Evolutionary conservation across 2,329 filamentous ascomycete species (phyloP), one percentile per base, ranked within the genome.

Genomic region (Colletotrichum sublineola): DNA sequence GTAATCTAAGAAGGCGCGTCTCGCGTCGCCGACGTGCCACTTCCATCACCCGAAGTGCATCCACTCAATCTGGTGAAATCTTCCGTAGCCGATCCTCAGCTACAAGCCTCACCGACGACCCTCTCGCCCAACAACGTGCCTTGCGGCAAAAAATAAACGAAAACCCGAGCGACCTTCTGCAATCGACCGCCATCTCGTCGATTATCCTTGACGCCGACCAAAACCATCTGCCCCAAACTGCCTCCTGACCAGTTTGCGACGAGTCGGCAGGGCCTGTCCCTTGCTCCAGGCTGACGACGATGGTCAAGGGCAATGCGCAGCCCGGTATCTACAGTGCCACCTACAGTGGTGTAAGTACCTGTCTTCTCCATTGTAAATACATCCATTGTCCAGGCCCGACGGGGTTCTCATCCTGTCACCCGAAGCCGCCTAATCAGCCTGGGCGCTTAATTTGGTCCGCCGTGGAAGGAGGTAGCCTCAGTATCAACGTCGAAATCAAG

Each of bases 281-380:
- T 74, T 64, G 56, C 67, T 65, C 52, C 71, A 58, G 52, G 60
- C 48, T 55, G 66, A 31, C 46, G 64, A 74, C 61, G 60, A 89
- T 89, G 87, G 85, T 84, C 74, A 87, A 88, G 79, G 82, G 78
- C 76, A 78, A 75, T 74, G 78, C 79, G 56, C 77, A 69, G 76
- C 75, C 85, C 36, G 88, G 88, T 78, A 87, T 92, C 73, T 92
- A 91, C 82, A 91, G 89, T 81, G 90, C 90, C 74, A 92, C 90
- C 29, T 92, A 92, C 79, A 92, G 90, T 81, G 90, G 90, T 80
- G 90, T 92, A 84, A 83, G 88, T 86, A 75, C 55, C 68, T 38
- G 71, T 64, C 40, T 63, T 31, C 62, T 67, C 33, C 40, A 38
- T 60, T 63, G 52, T 24, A n/a, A n/a, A 12, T 1, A 20, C 18